These are phyloP conservation scores for Ophiocytium majus DNA, from an alignment of 352 stramenopile species.

Conservation along the genomic window DNA sequence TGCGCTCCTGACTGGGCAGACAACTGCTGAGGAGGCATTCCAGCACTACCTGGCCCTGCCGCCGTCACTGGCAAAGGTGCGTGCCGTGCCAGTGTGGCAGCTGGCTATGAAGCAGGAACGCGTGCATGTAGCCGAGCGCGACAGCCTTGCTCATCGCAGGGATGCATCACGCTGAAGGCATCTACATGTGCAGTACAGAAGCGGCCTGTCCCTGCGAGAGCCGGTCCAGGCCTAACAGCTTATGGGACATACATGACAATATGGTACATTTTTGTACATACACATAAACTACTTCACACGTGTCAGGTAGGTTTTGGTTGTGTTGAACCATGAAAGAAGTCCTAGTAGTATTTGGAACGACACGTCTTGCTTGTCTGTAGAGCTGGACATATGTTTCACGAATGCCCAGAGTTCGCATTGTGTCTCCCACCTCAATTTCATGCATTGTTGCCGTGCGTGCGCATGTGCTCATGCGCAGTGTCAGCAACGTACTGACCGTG, in stretches of 20 bases:
- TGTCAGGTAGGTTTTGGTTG: too few species aligned
- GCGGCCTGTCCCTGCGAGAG: neutral
- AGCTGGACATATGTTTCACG: neutral
- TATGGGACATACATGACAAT: neutral
- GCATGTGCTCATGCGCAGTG: neutral
- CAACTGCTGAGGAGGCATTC: neutral
- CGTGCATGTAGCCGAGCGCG: too few species aligned
- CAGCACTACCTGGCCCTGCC: neutral
- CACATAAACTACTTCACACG: too few species aligned
- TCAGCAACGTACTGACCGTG: too few species aligned
- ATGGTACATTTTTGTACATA: neutral
- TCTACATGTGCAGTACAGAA: neutral
- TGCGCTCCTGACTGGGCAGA: neutral
- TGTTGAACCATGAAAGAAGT: too few species aligned
- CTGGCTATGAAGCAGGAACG: too few species aligned
- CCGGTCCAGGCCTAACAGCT: neutral
- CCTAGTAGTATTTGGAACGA: too few species aligned
- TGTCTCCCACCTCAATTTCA: neutral
- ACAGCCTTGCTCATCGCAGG: neutral
- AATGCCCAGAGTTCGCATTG: neutral
- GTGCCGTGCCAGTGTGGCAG: too few species aligned
- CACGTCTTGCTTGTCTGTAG: neutral
- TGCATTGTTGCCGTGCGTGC: neutral
- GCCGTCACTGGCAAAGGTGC: neutral
- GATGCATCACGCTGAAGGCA: neutral